A percentile compares a stretch with the other conserved stretches of the same genome.
Evolutionary conservation across 2,329 filamentous ascomycete genomes (phyloP).

Genomic region (Botryosphaeria dothidea): DNA sequence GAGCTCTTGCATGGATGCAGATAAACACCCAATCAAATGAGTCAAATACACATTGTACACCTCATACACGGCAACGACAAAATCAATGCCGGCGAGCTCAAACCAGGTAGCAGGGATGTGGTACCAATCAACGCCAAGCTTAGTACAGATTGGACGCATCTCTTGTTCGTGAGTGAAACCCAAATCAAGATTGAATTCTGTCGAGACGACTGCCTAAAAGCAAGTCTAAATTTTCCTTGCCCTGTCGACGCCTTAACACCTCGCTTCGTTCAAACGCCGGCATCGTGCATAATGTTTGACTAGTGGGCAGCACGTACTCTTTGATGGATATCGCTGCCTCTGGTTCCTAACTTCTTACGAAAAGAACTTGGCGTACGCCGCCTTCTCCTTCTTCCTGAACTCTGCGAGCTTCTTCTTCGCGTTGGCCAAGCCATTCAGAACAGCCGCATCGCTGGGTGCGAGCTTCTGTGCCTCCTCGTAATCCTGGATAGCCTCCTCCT

Average conservation of each 20-base stretch:
- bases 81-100: no score
- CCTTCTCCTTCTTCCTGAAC: conserved; percentile 84
- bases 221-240: not conserved
- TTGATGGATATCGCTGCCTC: not conserved
- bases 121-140: not conserved
- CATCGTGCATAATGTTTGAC: not conserved
- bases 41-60: not conserved
- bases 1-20: not conserved
- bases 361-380: conserved; percentile 72
- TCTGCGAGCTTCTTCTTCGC: conserved; percentile 76
- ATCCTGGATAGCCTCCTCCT: conserved; percentile 66
- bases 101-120: no score
- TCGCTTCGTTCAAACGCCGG: conserved; percentile 9
- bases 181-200: not conserved
- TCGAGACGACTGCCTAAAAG: not conserved
- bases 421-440: conserved; percentile 72
- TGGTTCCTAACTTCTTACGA: not conserved
- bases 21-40: not conserved
- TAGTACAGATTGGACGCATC: not conserved
- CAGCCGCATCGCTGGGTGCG: conserved; percentile 69
- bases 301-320: conserved; percentile 1
- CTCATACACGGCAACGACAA: not conserved
- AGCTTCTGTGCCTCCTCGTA: conserved; percentile 46
- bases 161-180: not conserved
- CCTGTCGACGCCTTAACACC: conserved; percentile 8